These are phyloP conservation scores for Amorphotheca resinae DNA, from an alignment of 495 filamentous ascomycete species.

Conservation along the genomic window DNA sequence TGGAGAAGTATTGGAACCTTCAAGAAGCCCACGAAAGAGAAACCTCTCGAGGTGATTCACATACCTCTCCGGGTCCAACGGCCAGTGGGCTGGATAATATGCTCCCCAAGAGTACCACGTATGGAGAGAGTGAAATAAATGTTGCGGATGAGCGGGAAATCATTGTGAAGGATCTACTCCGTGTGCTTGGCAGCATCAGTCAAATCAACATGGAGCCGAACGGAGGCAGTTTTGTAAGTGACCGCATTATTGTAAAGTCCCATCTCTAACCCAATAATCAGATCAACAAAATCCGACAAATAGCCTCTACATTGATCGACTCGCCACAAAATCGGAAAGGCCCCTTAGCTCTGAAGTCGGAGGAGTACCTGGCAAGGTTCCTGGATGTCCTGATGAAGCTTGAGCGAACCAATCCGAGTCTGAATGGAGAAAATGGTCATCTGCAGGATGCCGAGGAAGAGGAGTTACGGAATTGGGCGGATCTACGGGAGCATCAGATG, in stretches of 20 bases:
- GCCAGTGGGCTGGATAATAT: slow-evolving; percentile 19
- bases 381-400: slow-evolving; percentile 59
- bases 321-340: slow-evolving; percentile 45
- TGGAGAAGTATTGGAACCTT: slow-evolving; percentile 55
- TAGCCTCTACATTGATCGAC: slow-evolving; percentile 63
- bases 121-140: slow-evolving; percentile 34
- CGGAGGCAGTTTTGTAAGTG: slow-evolving; percentile 45
- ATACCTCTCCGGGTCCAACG: slow-evolving; percentile 11
- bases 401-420: slow-evolving; percentile 37
- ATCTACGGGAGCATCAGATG: slow-evolving; percentile 58
- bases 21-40: slow-evolving; percentile 49
- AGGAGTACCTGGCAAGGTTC: slow-evolving; percentile 55
- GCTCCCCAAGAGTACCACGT: slow-evolving; percentile 5
- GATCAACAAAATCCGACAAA: slow-evolving; percentile 58
- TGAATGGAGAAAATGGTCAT: slow-evolving; percentile 40
- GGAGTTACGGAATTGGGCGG: slow-evolving; percentile 60
- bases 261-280: slow-evolving; percentile 6
- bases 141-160: slow-evolving; percentile 59
- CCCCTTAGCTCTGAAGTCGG: slow-evolving; percentile 39
- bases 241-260: slow-evolving; percentile 17
- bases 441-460: slow-evolving; percentile 46
- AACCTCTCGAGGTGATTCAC: slow-evolving; percentile 26
- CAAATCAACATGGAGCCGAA: slow-evolving; percentile 78
- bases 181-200: slow-evolving; percentile 55
- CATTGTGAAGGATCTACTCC: slow-evolving; percentile 62